phyloP scores from a whole-genome alignment of 345 rosid genomes.

The Eucalyptus regnans region DNA sequence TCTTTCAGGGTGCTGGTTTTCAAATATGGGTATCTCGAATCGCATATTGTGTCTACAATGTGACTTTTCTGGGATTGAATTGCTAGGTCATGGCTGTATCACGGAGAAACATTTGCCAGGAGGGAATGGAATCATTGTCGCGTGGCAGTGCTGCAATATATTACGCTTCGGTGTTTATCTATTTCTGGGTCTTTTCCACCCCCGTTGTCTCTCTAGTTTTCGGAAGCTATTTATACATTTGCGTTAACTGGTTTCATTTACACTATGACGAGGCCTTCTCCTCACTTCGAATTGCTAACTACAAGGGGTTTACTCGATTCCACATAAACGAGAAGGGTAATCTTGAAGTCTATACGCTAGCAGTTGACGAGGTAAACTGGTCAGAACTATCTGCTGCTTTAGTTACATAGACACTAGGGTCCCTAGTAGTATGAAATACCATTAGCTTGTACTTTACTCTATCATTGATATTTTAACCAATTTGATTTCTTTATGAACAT shows the following conservation, averaged over 20 bases:
- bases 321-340: slow-evolving; percentile 57
- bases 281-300: slow-evolving; percentile 92
- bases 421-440: background rate
- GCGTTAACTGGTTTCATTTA: slow-evolving; percentile 93
- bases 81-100: slow-evolving; percentile 94
- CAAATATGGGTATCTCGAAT: background rate
- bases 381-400: background rate
- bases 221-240: slow-evolving; percentile 92
- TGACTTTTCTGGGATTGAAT: background rate
- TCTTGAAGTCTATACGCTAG: slow-evolving; percentile 89
- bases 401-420: background rate
- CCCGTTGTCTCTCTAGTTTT: slow-evolving; percentile 89
- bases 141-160: slow-evolving; percentile 76
- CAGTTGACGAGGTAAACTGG: slow-evolving; percentile 74
- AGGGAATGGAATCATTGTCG: slow-evolving; percentile 61
- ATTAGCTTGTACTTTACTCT: background rate
- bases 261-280: slow-evolving; percentile 99
- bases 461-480: background rate
- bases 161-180: slow-evolving; percentile 88
- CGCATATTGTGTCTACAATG: background rate
- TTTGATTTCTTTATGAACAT: background rate
- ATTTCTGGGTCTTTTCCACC: slow-evolving; percentile 97
- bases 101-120: slow-evolving; percentile 78
- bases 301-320: slow-evolving; percentile 92
- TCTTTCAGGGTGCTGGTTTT: background rate